A percentile compares a stretch with the other conserved stretches of the same genome.
Conservation (phyloP, 306 rosid species). For the Quercus robur region DNA sequence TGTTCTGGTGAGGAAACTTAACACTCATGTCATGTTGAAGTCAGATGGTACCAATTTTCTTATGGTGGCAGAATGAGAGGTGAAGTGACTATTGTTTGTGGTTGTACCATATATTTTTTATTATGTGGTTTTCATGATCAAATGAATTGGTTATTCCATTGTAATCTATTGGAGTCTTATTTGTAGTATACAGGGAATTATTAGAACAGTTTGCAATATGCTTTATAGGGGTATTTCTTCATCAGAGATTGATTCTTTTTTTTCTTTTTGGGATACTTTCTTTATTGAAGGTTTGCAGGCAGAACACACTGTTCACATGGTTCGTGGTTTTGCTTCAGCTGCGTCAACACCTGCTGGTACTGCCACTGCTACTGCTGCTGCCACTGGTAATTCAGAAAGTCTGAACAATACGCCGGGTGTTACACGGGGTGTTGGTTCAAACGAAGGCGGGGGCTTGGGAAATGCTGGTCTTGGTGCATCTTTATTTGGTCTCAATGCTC, state of each 20-base stretch:
- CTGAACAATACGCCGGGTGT: conserved; percentile 39
- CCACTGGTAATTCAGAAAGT: conserved; percentile 24
- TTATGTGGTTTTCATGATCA: neutral
- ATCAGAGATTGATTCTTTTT: neutral
- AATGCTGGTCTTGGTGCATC: conserved; percentile 37
- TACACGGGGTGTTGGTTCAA: conserved; percentile 59
- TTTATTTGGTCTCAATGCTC: conserved; percentile 41
- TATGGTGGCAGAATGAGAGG: neutral
- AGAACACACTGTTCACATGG: conserved; percentile 66
- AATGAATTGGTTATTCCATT: neutral
- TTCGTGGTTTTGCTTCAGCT: conserved; percentile 50
- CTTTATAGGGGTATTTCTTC: neutral
- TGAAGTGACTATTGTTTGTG: neutral
- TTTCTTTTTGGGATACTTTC: neutral
- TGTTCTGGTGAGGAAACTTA: neutral
- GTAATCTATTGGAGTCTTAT: neutral
- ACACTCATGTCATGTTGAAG: neutral
- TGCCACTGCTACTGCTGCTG: conserved; percentile 4
- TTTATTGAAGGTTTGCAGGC: conserved; percentile 41
- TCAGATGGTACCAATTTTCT: neutral
- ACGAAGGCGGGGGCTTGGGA: conserved; percentile 38
- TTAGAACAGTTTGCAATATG: neutral
- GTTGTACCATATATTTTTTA: neutral
- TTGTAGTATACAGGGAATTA: neutral
- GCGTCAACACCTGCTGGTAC: conserved; percentile 30